A percentile compares a stretch with the other conserved stretches of the same genome.
These are phyloP conservation scores for Nicotiana tabacum DNA, from an alignment of 257 asterid genomes.

Conservation along the genomic window DNA sequence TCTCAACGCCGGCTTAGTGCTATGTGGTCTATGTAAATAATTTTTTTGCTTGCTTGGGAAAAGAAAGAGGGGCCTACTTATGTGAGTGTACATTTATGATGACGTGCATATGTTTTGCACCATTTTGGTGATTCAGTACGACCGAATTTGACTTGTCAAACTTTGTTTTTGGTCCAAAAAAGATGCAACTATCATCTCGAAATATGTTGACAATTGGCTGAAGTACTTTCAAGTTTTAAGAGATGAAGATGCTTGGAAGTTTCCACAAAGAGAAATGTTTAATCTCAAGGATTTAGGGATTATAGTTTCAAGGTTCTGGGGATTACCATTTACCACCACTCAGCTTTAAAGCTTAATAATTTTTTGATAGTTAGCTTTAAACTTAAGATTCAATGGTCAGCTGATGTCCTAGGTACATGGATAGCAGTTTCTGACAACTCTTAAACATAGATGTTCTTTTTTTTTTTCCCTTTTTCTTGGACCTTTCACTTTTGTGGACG, in stretches of 20 bases:
- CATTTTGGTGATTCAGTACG: background rate
- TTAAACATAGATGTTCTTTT: background rate
- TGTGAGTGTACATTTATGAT: background rate
- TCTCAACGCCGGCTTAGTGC: background rate
- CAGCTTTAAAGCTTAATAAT: background rate
- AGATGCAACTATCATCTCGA: background rate
- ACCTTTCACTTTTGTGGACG: background rate
- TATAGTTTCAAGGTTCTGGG: background rate
- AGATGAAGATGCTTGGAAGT: background rate
- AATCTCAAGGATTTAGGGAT: background rate
- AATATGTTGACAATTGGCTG: background rate
- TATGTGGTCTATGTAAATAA: background rate
- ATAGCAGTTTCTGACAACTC: background rate
- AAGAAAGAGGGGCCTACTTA: background rate
- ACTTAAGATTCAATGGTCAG: background rate
- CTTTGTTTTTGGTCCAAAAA: background rate
- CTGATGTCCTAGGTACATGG: background rate
- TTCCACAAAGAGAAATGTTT: background rate
- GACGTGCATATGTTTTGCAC: background rate
- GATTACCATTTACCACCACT: conserved; percentile 9
- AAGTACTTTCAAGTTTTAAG: background rate
- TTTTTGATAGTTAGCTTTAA: background rate
- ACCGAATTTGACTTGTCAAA: background rate
- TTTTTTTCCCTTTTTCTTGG: background rate
- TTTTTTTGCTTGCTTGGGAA: background rate